Evolutionary conservation across 805 yeast genomes (phyloP).

Genomic region (Starmerella etchellsii): DNA sequence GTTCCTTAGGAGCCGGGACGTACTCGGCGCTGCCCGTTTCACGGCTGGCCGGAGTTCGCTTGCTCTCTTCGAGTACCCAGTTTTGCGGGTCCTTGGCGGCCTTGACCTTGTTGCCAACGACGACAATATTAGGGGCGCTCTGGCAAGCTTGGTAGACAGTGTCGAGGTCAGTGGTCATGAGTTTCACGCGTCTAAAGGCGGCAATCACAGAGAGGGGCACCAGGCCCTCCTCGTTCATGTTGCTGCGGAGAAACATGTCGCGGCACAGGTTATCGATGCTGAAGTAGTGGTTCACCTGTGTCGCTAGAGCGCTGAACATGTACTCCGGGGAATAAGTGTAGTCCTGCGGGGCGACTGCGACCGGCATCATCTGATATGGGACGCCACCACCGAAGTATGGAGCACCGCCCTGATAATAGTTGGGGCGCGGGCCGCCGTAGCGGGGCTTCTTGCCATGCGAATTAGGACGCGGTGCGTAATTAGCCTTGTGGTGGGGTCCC

Average conservation of each 20-base stretch:
- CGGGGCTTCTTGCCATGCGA: conserved; percentile 8
- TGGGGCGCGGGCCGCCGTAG: conserved; percentile 2
- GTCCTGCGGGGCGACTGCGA: conserved; percentile 3
- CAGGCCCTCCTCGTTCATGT: conserved; percentile 69
- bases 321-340: conserved; percentile 3
- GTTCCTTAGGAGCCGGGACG: conserved; percentile 15
- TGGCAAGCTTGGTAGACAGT: conserved; percentile 44
- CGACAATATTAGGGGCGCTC: conserved; percentile 41
- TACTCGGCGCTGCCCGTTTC: conserved; percentile 28
- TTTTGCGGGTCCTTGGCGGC: conserved; percentile 43
- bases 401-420: conserved; percentile 7
- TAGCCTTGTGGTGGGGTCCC: background rate
- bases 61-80: conserved; percentile 54
- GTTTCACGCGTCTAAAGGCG: conserved; percentile 62
- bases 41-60: conserved; percentile 36
- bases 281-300: conserved; percentile 83
- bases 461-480: background rate
- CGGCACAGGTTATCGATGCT: conserved; percentile 74
- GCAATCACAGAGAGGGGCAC: conserved; percentile 51
- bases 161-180: conserved; percentile 43
- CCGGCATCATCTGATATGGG: conserved; percentile 2
- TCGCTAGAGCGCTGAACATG: conserved; percentile 26
- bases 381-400: conserved; percentile 2
- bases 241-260: conserved; percentile 69
- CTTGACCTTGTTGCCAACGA: conserved; percentile 45